These are phyloP conservation scores for Voacanga thouarsii DNA, from an alignment of 257 asterid species.

Conservation along the genomic window DNA sequence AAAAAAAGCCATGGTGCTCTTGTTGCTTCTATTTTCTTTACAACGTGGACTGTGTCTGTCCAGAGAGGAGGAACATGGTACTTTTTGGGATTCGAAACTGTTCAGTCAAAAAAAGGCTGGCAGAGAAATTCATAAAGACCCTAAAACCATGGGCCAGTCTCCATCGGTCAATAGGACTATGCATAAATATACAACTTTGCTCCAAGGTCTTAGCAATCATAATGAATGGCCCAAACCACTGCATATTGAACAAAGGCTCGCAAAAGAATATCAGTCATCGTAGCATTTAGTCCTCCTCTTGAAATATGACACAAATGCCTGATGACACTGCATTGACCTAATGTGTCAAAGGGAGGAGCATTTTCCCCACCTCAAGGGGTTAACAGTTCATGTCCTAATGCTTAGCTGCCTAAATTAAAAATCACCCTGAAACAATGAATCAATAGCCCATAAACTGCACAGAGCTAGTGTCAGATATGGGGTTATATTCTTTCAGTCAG, in stretches of 20 bases:
- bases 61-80: too few species aligned
- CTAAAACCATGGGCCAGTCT: background rate
- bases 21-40: too few species aligned
- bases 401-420: background rate
- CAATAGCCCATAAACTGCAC: background rate
- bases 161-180: background rate
- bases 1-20: too few species aligned
- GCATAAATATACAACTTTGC: background rate
- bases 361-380: background rate
- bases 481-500: background rate
- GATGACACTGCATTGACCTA: background rate
- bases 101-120: background rate
- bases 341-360: background rate
- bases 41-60: too few species aligned
- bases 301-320: too few species aligned
- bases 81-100: too few species aligned
- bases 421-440: background rate
- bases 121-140: background rate
- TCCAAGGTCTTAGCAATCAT: background rate
- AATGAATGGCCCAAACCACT: background rate
- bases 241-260: too few species aligned
- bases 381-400: background rate
- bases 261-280: too few species aligned
- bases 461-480: background rate
- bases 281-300: too few species aligned